Evolutionary conservation across 495 filamentous ascomycete species (phyloP).

Genomic region (Penicillium fimorum): DNA sequence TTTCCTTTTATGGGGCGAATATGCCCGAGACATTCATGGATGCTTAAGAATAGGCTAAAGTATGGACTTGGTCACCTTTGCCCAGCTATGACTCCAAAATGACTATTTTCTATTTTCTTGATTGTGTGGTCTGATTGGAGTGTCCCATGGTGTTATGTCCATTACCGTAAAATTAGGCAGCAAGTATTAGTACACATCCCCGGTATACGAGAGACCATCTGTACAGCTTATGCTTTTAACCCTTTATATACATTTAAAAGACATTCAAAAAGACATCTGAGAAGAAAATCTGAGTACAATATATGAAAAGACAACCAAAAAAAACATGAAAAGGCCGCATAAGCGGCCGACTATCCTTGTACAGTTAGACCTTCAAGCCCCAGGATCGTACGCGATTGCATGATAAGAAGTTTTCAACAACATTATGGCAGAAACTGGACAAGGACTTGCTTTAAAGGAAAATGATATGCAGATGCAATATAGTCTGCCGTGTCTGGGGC

Average conservation of each 20-base stretch:
- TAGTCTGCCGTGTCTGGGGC: not conserved
- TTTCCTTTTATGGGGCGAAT: not conserved
- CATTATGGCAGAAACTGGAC: not conserved
- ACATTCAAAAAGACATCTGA: not conserved
- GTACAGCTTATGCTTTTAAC: not conserved
- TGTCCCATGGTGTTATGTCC: not conserved
- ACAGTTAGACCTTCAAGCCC: not conserved
- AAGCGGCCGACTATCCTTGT: not conserved
- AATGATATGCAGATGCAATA: not conserved
- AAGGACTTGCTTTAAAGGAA: not conserved
- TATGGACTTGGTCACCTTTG: not conserved
- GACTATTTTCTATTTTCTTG: not conserved
- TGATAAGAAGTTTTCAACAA: not conserved
- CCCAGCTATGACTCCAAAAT: not conserved
- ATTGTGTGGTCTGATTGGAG: not conserved
- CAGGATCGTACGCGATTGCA: not conserved
- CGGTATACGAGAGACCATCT: too few relatives aligned
- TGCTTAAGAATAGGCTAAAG: not conserved
- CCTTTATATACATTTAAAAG: not conserved
- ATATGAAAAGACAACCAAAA: not conserved
- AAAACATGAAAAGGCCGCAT: not conserved
- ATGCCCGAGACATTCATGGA: not conserved
- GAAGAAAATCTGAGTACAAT: too few relatives aligned
- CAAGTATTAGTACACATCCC: too few relatives aligned
- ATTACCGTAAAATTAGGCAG: too few relatives aligned